Percentiles rank a stretch among this genome's conserved stretches.
These are phyloP conservation scores for Fusarium dlaminii DNA, from an alignment of 2,329 filamentous ascomycete species.

Conservation along the genomic window DNA sequence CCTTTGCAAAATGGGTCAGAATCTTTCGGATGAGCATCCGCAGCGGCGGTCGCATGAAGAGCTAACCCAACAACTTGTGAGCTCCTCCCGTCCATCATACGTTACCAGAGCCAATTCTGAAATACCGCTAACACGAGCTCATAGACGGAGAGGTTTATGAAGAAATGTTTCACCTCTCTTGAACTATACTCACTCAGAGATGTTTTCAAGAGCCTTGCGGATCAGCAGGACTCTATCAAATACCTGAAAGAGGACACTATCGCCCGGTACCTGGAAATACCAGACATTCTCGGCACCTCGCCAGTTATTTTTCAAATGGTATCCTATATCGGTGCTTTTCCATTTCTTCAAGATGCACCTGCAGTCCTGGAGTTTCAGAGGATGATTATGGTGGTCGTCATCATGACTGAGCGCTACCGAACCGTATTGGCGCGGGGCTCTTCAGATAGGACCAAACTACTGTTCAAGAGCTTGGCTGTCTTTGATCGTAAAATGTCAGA, in stretches of 20 bases:
- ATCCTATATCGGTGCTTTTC: slow-evolving; percentile 77
- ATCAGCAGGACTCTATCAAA: slow-evolving; percentile 67
- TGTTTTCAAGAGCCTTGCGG: slow-evolving; percentile 76
- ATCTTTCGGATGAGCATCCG: slow-evolving; percentile 57
- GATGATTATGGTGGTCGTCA: slow-evolving; percentile 75
- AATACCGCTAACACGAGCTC: slow-evolving; percentile 6
- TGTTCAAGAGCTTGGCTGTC: slow-evolving; percentile 78
- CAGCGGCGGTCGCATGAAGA: slow-evolving; percentile 60
- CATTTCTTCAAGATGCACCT: slow-evolving; percentile 75
- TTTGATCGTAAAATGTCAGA: slow-evolving; percentile 67
- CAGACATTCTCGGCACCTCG: slow-evolving; percentile 73
- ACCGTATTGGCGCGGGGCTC: slow-evolving; percentile 68
- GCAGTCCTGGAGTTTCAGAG: slow-evolving; percentile 75
- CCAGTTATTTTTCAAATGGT: slow-evolving; percentile 77
- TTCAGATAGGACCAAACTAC: slow-evolving; percentile 67
- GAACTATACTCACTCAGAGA: slow-evolving; percentile 79
- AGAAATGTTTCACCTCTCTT: slow-evolving; percentile 75
- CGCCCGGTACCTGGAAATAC: slow-evolving; percentile 76
- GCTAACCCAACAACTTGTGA: slow-evolving; percentile 62
- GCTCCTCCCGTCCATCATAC: slow-evolving; percentile 26
- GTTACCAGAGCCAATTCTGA: neutral
- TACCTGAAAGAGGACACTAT: slow-evolving; percentile 77
- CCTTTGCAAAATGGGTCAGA: slow-evolving; percentile 60
- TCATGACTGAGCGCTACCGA: slow-evolving; percentile 76
- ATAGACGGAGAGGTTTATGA: slow-evolving; percentile 71